Evolutionary conservation across 2,329 filamentous ascomycete genomes (phyloP).

Genomic region (Ascochyta pisi): DNA sequence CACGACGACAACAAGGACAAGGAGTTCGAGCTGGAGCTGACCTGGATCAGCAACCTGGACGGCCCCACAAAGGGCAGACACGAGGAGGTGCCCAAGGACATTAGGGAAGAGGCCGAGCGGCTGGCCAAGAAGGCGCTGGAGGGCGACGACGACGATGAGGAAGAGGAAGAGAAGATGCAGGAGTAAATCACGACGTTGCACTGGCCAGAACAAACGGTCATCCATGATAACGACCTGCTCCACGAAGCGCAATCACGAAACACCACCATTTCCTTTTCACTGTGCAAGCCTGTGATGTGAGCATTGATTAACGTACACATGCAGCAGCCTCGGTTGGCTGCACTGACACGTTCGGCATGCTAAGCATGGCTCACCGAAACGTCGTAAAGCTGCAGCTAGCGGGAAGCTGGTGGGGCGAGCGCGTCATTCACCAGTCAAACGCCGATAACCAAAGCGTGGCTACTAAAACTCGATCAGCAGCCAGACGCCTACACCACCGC

Average conservation of each 20-base stretch:
- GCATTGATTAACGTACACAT: neutral
- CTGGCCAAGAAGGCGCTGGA: slow-evolving; percentile 90
- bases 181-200: slow-evolving; percentile 61
- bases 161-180: slow-evolving; percentile 90
- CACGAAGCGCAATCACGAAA: slow-evolving; percentile 25
- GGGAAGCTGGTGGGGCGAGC: slow-evolving; percentile 13
- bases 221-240: slow-evolving; percentile 36
- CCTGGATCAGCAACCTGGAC: slow-evolving; percentile 86
- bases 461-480: slow-evolving; percentile 9
- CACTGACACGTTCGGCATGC: neutral
- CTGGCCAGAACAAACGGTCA: slow-evolving; percentile 37
- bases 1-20: slow-evolving; percentile 99
- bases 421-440: slow-evolving; percentile 20
- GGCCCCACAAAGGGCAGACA: slow-evolving; percentile 93
- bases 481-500: neutral
- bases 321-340: neutral
- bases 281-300: neutral
- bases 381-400: slow-evolving; percentile 9
- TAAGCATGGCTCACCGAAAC: neutral
- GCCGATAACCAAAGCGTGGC: slow-evolving; percentile 7
- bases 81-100: slow-evolving; percentile 88
- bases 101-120: slow-evolving; percentile 90
- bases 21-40: slow-evolving; percentile 99
- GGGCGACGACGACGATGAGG: slow-evolving; percentile 81
- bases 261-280: slow-evolving; percentile 5